Conservation (phyloP, 2,329 filamentous ascomycete genomes). For the Phyllosticta capitalensis region DNA sequence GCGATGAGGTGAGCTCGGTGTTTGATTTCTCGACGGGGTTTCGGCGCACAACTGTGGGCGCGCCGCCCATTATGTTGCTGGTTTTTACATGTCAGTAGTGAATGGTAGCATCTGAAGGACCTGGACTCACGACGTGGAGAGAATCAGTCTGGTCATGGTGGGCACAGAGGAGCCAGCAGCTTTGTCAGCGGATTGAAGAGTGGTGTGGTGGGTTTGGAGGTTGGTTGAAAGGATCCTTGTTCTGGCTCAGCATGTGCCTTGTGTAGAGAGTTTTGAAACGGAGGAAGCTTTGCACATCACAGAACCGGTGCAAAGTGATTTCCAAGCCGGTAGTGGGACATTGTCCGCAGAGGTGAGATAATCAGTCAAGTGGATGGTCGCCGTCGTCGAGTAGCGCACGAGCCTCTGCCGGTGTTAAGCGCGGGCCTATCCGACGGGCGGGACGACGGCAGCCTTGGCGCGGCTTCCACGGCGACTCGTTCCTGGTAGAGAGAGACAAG, state of each 20-base stretch:
- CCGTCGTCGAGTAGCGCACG: background rate
- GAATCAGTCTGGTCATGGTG: slow-evolving; percentile 56
- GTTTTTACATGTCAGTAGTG: slow-evolving; percentile 41
- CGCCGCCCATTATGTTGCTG: slow-evolving; percentile 76
- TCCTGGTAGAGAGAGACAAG: background rate
- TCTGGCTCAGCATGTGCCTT: background rate
- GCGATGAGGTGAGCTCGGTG: slow-evolving; percentile 79
- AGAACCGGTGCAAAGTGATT: slow-evolving; percentile 11
- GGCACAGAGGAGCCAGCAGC: background rate
- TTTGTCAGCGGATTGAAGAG: background rate
- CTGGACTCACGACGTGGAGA: slow-evolving; percentile 71
- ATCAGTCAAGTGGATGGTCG: background rate
- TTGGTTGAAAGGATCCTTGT: background rate
- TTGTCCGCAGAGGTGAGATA: slow-evolving; percentile 2
- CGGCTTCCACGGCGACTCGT: slow-evolving; percentile 3
- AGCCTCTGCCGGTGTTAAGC: background rate
- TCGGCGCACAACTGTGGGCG: slow-evolving; percentile 74
- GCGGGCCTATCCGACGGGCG: background rate
- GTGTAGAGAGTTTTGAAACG: background rate
- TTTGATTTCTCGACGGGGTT: slow-evolving; percentile 75
- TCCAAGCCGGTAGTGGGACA: slow-evolving; percentile 6
- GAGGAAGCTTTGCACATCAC: slow-evolving; percentile 14
- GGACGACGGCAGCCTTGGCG: background rate
- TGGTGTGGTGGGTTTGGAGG: background rate
- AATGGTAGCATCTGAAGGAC: background rate